Conservation (phyloP, 148 eudicot genomes). For the Chenopodium album region DNA sequence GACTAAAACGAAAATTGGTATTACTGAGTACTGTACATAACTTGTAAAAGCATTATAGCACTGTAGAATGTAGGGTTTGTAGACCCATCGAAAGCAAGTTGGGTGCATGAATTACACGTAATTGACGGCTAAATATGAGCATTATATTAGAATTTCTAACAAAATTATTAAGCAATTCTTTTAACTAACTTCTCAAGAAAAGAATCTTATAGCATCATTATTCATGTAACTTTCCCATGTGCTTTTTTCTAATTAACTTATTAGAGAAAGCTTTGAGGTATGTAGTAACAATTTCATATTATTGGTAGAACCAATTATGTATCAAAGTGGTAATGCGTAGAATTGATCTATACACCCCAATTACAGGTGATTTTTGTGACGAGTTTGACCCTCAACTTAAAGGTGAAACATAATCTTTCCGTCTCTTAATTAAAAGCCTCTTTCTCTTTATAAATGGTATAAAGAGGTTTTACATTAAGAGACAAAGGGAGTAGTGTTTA, state of each 20-base stretch:
- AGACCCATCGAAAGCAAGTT: background rate
- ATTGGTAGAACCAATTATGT: background rate
- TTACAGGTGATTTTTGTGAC: background rate
- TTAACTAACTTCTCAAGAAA: slow-evolving; percentile 21
- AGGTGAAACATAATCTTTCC: too few relatives aligned
- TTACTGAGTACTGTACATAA: background rate
- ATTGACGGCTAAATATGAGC: slow-evolving; percentile 23
- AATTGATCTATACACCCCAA: background rate
- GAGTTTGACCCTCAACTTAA: too few relatives aligned
- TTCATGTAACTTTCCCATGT: slow-evolving; percentile 19
- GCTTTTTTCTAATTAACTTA: background rate
- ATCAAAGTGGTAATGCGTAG: background rate
- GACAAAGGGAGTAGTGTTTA: too few relatives aligned
- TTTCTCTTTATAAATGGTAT: too few relatives aligned
- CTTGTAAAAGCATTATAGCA: background rate
- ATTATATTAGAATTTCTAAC: background rate
- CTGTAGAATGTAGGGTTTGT: background rate
- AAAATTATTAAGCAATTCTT: background rate
- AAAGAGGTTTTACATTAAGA: too few relatives aligned
- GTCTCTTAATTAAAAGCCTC: too few relatives aligned
- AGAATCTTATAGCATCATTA: slow-evolving; percentile 17
- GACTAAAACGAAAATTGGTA: too few relatives aligned
- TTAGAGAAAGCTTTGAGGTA: background rate
- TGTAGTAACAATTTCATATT: background rate
- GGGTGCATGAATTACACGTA: slow-evolving; percentile 12